phyloP scores from a whole-genome alignment of 371 early-diverging fungal species.

The Capniomyces stellatus region DNA sequence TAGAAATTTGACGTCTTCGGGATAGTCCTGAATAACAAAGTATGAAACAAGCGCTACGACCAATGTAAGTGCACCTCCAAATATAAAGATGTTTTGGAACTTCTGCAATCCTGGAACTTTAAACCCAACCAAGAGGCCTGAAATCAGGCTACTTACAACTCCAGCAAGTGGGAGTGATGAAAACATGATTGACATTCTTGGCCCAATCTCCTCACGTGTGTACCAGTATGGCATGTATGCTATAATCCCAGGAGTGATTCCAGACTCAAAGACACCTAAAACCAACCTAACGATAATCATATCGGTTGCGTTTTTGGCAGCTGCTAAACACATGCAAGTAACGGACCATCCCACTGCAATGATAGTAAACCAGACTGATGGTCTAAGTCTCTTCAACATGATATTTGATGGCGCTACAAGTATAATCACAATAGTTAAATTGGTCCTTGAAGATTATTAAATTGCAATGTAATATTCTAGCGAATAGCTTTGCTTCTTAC shows the following conservation, averaged over 20 bases:
- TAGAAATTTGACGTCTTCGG: constrained; percentile 16
- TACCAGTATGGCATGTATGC: constrained; percentile 37
- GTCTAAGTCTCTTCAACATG: constrained; percentile 35
- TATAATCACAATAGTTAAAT: background rate
- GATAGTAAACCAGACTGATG: constrained; percentile 49
- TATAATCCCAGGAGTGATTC: constrained; percentile 35
- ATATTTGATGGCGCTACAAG: constrained; percentile 34
- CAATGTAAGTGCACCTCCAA: constrained; percentile 10
- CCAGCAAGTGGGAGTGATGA: constrained; percentile 26
- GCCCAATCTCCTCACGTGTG: constrained; percentile 19
- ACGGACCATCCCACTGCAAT: constrained; percentile 42
- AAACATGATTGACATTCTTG: constrained; percentile 26
- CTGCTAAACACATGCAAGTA: constrained; percentile 25
- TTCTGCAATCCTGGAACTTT: constrained; percentile 8
- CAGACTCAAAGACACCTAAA: constrained; percentile 47
- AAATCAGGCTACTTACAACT: constrained; percentile 26
- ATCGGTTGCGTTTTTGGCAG: constrained; percentile 6
- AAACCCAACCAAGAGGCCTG: constrained; percentile 19
- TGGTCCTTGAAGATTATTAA: background rate
- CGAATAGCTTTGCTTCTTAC: too few relatives aligned
- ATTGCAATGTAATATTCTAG: too few relatives aligned
- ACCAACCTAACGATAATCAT: constrained; percentile 32
- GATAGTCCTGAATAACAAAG: constrained; percentile 15
- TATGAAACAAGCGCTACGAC: constrained; percentile 8
- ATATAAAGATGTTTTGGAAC: constrained; percentile 16